Conservation (phyloP, 1,139 yeast genomes). For the Magnusiomyces suaveolens region DNA sequence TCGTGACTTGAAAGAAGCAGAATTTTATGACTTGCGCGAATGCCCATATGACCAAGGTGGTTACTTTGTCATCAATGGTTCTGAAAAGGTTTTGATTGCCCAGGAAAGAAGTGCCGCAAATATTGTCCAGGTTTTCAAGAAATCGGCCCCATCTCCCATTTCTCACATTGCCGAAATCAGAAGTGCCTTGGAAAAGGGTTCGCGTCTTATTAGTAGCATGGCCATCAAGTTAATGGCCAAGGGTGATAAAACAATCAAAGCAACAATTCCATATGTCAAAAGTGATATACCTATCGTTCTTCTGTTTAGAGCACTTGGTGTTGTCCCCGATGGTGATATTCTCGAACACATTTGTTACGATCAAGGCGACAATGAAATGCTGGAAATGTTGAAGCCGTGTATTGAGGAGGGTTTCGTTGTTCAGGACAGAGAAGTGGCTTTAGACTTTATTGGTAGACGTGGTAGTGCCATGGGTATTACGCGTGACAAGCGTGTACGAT, state of each 20-base stretch:
- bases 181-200: constrained; percentile 93
- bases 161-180: constrained; percentile 95
- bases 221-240: constrained; percentile 88
- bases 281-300: constrained; percentile 95
- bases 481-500: constrained; percentile 96
- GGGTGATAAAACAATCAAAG: constrained; percentile 79
- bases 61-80: constrained; percentile 93
- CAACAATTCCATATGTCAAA: constrained; percentile 90
- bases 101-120: constrained; percentile 98
- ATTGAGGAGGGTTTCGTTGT: constrained; percentile 98
- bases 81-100: constrained; percentile 95
- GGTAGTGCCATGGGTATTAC: constrained; percentile 88
- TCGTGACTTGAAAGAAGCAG: constrained; percentile 87
- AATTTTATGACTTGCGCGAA: constrained; percentile 88
- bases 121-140: constrained; percentile 95
- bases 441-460: constrained; percentile 97
- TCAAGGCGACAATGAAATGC: constrained; percentile 98
- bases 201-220: constrained; percentile 85
- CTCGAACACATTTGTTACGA: constrained; percentile 96
- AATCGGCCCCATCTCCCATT: constrained; percentile 94
- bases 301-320: constrained; percentile 95
- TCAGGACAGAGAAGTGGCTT: constrained; percentile 95
- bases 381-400: constrained; percentile 97
- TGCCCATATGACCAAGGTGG: constrained; percentile 99
- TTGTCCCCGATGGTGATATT: constrained; percentile 98